These are phyloP conservation scores for Citrullus colocynthis DNA, from an alignment of 306 rosid genomes.

Conservation along the genomic window DNA sequence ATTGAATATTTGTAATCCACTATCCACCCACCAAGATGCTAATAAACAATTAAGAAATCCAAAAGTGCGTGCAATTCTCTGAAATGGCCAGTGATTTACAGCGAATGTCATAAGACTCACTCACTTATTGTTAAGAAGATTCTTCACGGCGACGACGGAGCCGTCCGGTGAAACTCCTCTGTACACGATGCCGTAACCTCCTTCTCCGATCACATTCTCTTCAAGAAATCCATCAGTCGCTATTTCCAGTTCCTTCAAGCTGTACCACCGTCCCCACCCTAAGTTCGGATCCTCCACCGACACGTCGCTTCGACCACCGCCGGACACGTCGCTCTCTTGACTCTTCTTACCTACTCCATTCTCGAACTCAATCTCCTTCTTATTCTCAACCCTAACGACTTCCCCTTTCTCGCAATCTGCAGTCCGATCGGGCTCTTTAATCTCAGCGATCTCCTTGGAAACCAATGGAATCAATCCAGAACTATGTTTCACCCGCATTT, in stretches of 20 bases:
- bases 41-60: not conserved
- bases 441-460: conserved; percentile 66
- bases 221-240: conserved; percentile 65
- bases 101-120: conserved; percentile 10
- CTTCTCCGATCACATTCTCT: conserved; percentile 86
- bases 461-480: conserved; percentile 71
- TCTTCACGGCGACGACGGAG: conserved; percentile 79
- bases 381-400: conserved; percentile 18
- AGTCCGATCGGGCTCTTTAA: conserved; percentile 29
- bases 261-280: conserved; percentile 97
- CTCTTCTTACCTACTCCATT: conserved; percentile 13
- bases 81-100: not conserved
- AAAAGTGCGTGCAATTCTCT: not conserved
- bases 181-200: conserved; percentile 86
- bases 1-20: conserved; percentile 1
- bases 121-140: conserved; percentile 92
- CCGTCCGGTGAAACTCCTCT: conserved; percentile 62
- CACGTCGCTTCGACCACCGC: conserved; percentile 25
- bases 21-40: not conserved
- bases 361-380: conserved; percentile 26
- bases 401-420: conserved; percentile 13
- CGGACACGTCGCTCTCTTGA: conserved; percentile 36
- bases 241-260: conserved; percentile 50
- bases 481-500: conserved; percentile 45
- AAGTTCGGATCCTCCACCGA: conserved; percentile 47